Evolutionary conservation across 192 early-diverging fungal genomes (phyloP).

Genomic region (Coemansia sp.): DNA sequence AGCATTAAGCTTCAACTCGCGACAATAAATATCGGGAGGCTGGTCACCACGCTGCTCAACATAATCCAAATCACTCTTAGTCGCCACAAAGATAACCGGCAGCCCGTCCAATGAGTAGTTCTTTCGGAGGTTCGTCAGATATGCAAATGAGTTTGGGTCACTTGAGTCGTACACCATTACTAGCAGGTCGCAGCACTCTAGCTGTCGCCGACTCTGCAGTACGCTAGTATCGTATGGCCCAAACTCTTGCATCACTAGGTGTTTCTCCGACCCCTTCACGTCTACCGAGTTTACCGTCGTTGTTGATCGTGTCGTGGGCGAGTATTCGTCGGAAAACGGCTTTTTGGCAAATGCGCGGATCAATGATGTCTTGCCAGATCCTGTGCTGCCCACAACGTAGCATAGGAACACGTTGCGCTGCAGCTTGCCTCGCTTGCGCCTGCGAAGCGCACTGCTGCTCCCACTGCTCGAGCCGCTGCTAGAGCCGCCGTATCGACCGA

Average conservation of each 20-base stretch:
- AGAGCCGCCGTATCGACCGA: slow-evolving; percentile 20
- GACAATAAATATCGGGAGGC: slow-evolving; percentile 95
- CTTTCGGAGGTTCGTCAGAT: slow-evolving; percentile 81
- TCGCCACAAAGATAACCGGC: slow-evolving; percentile 92
- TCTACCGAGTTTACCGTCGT: slow-evolving; percentile 95
- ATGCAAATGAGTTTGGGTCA: slow-evolving; percentile 93
- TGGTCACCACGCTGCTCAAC: slow-evolving; percentile 78
- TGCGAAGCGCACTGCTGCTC: slow-evolving; percentile 66
- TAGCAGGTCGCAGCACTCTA: slow-evolving; percentile 90
- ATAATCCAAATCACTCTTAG: slow-evolving; percentile 91
- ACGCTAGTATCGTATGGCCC: slow-evolving; percentile 89
- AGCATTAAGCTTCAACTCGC: slow-evolving; percentile 80
- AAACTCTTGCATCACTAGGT: slow-evolving; percentile 96
- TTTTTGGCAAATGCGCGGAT: slow-evolving; percentile 88
- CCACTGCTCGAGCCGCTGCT: neutral
- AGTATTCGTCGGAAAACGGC: slow-evolving; percentile 74
- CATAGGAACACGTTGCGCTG: slow-evolving; percentile 91
- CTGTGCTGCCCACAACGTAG: slow-evolving; percentile 94
- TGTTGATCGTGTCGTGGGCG: slow-evolving; percentile 74
- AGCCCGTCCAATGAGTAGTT: slow-evolving; percentile 83
- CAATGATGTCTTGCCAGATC: slow-evolving; percentile 91
- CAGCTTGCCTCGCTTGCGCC: slow-evolving; percentile 80
- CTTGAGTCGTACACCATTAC: slow-evolving; percentile 96
- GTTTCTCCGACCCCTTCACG: slow-evolving; percentile 92
- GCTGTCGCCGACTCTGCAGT: slow-evolving; percentile 82